Base-by-base conservation (phyloP, 345 rosid genomes). In the Ceriops zippeliana region DNA sequence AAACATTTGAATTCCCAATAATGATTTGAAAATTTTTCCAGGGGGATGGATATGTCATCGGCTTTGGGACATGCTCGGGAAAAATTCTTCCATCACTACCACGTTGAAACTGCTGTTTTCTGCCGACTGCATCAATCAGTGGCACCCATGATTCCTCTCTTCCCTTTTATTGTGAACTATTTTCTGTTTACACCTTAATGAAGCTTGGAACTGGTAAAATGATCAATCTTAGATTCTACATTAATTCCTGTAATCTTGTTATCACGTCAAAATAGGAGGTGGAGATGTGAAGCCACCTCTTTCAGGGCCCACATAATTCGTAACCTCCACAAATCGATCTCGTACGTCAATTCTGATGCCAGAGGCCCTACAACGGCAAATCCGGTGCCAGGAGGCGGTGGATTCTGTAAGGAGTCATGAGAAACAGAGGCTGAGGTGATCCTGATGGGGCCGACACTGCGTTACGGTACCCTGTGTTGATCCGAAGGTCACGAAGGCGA, bases 1-100 rank as follows among this genome's bases (percentile, higher is more conserved):
- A 32, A 51, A 34, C 42, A 5, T 31, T 21, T 28, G 27, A 51
- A 20, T 32, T 16, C 7, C 35, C 7, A 21, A 42, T 47, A 53
- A 58, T 21, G 34, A n/a, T 73, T 66, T 27, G n/a, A 75, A 61
- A 57, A 42, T n/a, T 42, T 17, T 68, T 85, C 75, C 87, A 90
- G 99, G 98, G 98, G 74, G 83, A 84, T 70, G 93, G 97, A 46
- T 95, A 91, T 81, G 89, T 68, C 61, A 85, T 90, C 58, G 99
- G 98, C 46, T 95, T 95, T 54, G 99, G 99, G 42, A 85, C 85
- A 13, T 95, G 99, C 84, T 67, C 87, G 0, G 98, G 99, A 60
- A 95, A 84, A 73, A 76, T 95, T 59, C 77, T 83, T 72, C 92
- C 98, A 31, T 76, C 74, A 16, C 35, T 11, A 19, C 19, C 15